Evolutionary conservation across 2,329 filamentous ascomycete genomes (phyloP).

Genomic region (Aspergillus quadricinctus): DNA sequence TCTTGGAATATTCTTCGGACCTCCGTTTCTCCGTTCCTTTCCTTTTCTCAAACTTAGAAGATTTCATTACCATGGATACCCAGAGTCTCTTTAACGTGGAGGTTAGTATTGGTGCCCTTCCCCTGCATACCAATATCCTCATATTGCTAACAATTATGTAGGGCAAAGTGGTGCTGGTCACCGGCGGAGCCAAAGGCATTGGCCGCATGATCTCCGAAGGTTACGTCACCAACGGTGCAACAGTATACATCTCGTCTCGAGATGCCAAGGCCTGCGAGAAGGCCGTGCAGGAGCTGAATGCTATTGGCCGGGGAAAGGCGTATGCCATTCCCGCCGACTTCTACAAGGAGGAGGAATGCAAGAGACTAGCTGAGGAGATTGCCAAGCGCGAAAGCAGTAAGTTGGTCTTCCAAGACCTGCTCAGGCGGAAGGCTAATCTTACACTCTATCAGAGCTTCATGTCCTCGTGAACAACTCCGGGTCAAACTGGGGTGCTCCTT

Average conservation of each 20-base stretch:
- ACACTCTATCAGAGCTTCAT: slow-evolving; percentile 36
- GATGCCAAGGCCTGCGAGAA: slow-evolving; percentile 49
- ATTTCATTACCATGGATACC: slow-evolving; percentile 46
- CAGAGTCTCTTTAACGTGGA: slow-evolving; percentile 56
- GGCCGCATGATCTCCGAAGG: slow-evolving; percentile 54
- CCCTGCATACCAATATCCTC: slow-evolving; percentile 53
- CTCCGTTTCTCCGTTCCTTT: not conserved
- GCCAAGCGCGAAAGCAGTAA: slow-evolving; percentile 50
- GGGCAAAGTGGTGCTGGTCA: slow-evolving; percentile 48
- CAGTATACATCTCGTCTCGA: slow-evolving; percentile 51
- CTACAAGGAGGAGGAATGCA: slow-evolving; percentile 49
- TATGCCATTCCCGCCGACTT: slow-evolving; percentile 49
- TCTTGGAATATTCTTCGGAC: not conserved
- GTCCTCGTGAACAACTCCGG: slow-evolving; percentile 53
- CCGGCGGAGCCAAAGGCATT: slow-evolving; percentile 49
- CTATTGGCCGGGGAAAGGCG: slow-evolving; percentile 49
- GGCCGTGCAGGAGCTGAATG: slow-evolving; percentile 46
- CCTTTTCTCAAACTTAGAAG: not conserved
- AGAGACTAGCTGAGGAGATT: slow-evolving; percentile 46
- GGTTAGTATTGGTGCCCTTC: slow-evolving; percentile 38
- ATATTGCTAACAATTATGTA: slow-evolving; percentile 34
- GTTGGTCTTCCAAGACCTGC: slow-evolving; percentile 34
- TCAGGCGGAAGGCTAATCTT: not conserved
- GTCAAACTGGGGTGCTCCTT: slow-evolving; percentile 53
- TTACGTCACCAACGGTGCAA: slow-evolving; percentile 50